Percentiles rank a stretch among this genome's conserved stretches.
Evolutionary conservation across 2,329 filamentous ascomycete species (phyloP).

Genomic region (Penicillium sp.): DNA sequence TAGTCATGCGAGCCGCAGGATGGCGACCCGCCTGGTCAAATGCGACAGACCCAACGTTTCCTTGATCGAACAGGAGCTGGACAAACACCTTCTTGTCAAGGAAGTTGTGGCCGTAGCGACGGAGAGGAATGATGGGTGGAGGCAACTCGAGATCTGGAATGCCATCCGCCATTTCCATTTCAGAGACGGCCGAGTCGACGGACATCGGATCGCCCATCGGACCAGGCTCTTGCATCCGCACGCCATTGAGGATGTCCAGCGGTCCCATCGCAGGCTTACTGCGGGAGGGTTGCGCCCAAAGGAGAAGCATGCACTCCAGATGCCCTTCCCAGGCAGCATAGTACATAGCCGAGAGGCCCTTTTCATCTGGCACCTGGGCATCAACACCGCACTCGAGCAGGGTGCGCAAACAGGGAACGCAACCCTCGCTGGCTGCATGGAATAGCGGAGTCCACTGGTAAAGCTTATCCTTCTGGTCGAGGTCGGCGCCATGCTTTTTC

Average conservation of each 20-base stretch:
- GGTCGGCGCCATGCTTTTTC: slow-evolving; percentile 78
- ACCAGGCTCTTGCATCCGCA: slow-evolving; percentile 29
- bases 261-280: slow-evolving; percentile 28
- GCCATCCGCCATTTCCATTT: slow-evolving; percentile 69
- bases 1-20: slow-evolving; percentile 87
- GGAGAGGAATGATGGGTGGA: slow-evolving; percentile 89
- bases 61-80: slow-evolving; percentile 82
- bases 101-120: slow-evolving; percentile 97
- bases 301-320: slow-evolving; percentile 84
- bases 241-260: slow-evolving; percentile 35
- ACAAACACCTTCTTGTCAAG: slow-evolving; percentile 96
- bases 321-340: slow-evolving; percentile 98
- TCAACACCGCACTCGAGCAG: slow-evolving; percentile 76
- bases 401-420: slow-evolving; percentile 79
- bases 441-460: slow-evolving; percentile 97
- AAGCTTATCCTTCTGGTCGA: slow-evolving; percentile 89
- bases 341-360: slow-evolving; percentile 90
- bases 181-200: slow-evolving; percentile 42
- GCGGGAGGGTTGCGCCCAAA: slow-evolving; percentile 48
- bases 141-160: slow-evolving; percentile 90
- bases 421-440: slow-evolving; percentile 93
- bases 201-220: slow-evolving; percentile 26
- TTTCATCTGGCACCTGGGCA: slow-evolving; percentile 80
- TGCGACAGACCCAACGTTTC: slow-evolving; percentile 64
- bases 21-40: slow-evolving; percentile 98